A percentile compares a stretch with the other conserved stretches of the same genome.
Conservation (phyloP, 306 rosid genomes). For the Sicyos edulis region DNA sequence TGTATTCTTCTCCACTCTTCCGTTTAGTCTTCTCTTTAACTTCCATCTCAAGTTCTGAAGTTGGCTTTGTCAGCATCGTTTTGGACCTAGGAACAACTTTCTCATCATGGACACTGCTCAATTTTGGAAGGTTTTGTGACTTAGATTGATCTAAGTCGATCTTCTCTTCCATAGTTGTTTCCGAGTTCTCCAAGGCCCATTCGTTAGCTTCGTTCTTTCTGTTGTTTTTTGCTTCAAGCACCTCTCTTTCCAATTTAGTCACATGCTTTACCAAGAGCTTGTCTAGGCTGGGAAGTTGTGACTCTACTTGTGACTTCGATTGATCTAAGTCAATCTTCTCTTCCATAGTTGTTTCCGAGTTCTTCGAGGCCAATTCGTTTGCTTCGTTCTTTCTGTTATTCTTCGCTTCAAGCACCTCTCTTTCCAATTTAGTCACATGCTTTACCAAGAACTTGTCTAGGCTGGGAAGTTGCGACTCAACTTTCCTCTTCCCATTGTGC, state of each 20-base stretch:
- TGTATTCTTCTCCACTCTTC: conserved; percentile 5
- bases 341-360: conserved; percentile 19
- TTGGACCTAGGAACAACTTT: conserved; percentile 26
- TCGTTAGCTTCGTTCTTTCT: conserved; percentile 37
- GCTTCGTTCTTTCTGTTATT: conserved; percentile 38
- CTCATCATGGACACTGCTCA: neutral
- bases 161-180: conserved; percentile 6
- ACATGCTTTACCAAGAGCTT: conserved; percentile 71
- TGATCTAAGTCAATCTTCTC: neutral
- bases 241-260: conserved; percentile 85
- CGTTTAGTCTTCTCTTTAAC: conserved; percentile 31
- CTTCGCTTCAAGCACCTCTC: conserved; percentile 80
- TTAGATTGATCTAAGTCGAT: neutral
- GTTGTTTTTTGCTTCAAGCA: conserved; percentile 64
- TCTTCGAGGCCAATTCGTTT: conserved; percentile 27
- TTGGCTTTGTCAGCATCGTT: conserved; percentile 24
- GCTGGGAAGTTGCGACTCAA: conserved; percentile 62
- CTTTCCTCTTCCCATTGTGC: conserved; percentile 42
- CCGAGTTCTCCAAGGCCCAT: conserved; percentile 25
- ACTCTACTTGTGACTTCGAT: neutral
- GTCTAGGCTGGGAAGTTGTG: conserved; percentile 79
- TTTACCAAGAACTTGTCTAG: conserved; percentile 81
- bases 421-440: conserved; percentile 77
- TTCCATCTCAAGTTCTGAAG: conserved; percentile 38
- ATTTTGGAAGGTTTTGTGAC: neutral